A percentile compares a stretch with the other conserved stretches of the same genome.
Evolutionary conservation across 2,329 filamentous ascomycete species (phyloP).

Genomic region (Fusarium hainanense): DNA sequence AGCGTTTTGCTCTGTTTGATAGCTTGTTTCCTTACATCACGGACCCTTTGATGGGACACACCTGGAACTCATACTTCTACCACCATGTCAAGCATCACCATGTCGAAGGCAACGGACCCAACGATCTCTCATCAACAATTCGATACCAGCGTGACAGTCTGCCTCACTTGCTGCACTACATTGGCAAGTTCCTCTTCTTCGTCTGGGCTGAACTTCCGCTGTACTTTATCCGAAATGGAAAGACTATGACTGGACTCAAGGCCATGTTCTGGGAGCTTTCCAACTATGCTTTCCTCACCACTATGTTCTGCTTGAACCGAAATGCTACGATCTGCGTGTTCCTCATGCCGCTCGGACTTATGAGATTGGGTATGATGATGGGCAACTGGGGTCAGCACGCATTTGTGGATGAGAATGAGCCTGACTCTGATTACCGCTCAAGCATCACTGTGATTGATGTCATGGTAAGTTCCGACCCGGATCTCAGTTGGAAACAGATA

Average conservation of each 20-base stretch:
- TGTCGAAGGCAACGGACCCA: slow-evolving; percentile 81
- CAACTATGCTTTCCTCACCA: slow-evolving; percentile 67
- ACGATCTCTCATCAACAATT: slow-evolving; percentile 80
- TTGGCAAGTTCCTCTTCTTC: slow-evolving; percentile 78
- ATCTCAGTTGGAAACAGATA: too few relatives aligned
- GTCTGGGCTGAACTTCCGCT: slow-evolving; percentile 79
- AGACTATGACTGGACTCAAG: slow-evolving; percentile 64
- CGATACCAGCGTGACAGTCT: slow-evolving; percentile 78
- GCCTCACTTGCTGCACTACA: slow-evolving; percentile 75
- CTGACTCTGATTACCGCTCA: slow-evolving; percentile 80
- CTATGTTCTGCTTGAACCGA: slow-evolving; percentile 59
- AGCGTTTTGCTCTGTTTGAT: slow-evolving; percentile 68
- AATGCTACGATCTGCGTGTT: slow-evolving; percentile 72
- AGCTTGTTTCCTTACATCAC: slow-evolving; percentile 76
- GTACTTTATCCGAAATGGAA: slow-evolving; percentile 76
- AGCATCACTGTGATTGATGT: slow-evolving; percentile 86
- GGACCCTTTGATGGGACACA: slow-evolving; percentile 83
- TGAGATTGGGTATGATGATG: slow-evolving; percentile 80
- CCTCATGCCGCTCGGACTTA: slow-evolving; percentile 71
- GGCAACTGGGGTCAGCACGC: slow-evolving; percentile 90
- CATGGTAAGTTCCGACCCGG: slow-evolving; percentile 63
- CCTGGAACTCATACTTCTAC: slow-evolving; percentile 87
- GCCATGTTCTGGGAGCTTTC: slow-evolving; percentile 70
- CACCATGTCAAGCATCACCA: slow-evolving; percentile 90
- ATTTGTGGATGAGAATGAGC: slow-evolving; percentile 79